Conservation (phyloP, 352 stramenopile genomes). For the Phytophthora hibernalis region DNA sequence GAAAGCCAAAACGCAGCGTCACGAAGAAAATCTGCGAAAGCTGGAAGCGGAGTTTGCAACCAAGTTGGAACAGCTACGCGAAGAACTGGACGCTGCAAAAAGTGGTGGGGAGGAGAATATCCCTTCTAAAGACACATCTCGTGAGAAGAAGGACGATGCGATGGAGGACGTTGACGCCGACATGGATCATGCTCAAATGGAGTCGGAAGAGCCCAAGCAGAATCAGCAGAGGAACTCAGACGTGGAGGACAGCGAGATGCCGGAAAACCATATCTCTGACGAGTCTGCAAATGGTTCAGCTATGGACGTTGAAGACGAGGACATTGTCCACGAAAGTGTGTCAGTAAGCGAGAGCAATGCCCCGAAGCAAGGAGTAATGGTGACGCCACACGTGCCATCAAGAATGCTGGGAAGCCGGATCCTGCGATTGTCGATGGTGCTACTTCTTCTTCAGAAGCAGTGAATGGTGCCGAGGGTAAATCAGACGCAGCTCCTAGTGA, state of each 20-base stretch:
- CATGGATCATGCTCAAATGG: conserved; percentile 12
- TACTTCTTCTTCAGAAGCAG: conserved; percentile 1
- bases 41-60: conserved; percentile 54
- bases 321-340: conserved; percentile 19
- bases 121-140: conserved; percentile 8
- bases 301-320: conserved; percentile 29
- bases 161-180: conserved; percentile 32
- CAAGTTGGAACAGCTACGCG: conserved; percentile 60
- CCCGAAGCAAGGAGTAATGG: conserved; percentile 6
- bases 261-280: neutral
- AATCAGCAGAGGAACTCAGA: conserved; percentile 2
- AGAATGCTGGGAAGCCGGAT: neutral
- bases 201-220: conserved; percentile 4
- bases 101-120: conserved; percentile 18
- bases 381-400: conserved; percentile 8
- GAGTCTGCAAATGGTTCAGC: conserved; percentile 1
- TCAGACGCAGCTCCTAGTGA: neutral
- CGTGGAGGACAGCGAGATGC: neutral
- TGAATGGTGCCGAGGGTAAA: neutral
- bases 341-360: conserved; percentile 6
- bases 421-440: neutral
- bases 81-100: conserved; percentile 50
- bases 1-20: conserved; percentile 42
- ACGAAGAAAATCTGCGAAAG: conserved; percentile 58
- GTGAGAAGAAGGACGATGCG: conserved; percentile 25